These are phyloP conservation scores for Pisolithus albus DNA, from an alignment of 768 basidiomycete species.

Conservation along the genomic window DNA sequence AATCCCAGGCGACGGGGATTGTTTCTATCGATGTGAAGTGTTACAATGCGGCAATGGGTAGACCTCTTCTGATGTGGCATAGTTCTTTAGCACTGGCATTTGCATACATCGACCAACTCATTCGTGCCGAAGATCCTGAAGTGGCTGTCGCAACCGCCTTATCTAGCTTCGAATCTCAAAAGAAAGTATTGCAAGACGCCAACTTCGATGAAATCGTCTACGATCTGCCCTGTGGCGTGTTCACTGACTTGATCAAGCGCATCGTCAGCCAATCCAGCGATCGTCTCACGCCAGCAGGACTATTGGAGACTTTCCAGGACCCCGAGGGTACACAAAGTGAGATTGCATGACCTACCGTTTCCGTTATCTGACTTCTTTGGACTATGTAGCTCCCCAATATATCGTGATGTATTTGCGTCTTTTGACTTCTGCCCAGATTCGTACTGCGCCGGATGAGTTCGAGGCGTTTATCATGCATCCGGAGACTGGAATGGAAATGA, in stretches of 20 bases:
- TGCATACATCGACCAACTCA: conserved; percentile 69
- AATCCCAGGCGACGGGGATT: conserved; percentile 72
- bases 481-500: conserved; percentile 53
- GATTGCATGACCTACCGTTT: conserved; percentile 4
- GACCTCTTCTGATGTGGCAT: conserved; percentile 12
- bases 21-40: conserved; percentile 80
- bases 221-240: conserved; percentile 68
- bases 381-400: conserved; percentile 50
- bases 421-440: conserved; percentile 78
- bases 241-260: conserved; percentile 41
- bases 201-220: conserved; percentile 65
- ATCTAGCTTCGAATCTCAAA: conserved; percentile 27
- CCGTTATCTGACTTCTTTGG: conserved; percentile 1
- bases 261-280: conserved; percentile 7
- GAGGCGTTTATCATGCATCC: conserved; percentile 72
- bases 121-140: conserved; percentile 40
- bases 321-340: conserved; percentile 34
- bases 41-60: background rate
- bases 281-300: conserved; percentile 33
- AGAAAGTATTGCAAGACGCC: conserved; percentile 44
- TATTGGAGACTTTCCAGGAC: conserved; percentile 42
- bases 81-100: conserved; percentile 63
- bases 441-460: conserved; percentile 52
- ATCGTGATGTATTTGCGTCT: conserved; percentile 78
- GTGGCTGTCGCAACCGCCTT: conserved; percentile 45